Base-by-base conservation (phyloP, 176 grass and related monocot species). In the Avena insularis region DNA sequence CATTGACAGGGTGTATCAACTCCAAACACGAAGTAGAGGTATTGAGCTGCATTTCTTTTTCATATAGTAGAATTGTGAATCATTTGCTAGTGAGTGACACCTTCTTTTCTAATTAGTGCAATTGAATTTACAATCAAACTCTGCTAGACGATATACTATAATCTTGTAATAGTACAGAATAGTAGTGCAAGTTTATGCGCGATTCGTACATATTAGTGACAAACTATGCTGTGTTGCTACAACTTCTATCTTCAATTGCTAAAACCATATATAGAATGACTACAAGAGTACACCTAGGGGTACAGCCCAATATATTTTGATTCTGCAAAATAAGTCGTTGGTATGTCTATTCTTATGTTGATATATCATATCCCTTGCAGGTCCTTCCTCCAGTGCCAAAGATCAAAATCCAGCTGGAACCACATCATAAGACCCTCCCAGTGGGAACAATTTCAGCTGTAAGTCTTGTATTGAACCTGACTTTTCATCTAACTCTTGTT, bases 301-400 rank as follows among this genome's bases (percentile, higher is more conserved):
- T 78, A 9, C 21, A 47, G 14, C 4, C 9, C 33, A 29, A 5
- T 8, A 2, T 17, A 53, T 63, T 3, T 33, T 14, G 7, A 15
- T 48, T 70, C 58, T 56, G 1, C 19, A 25, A 8, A 29, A 5
- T 35, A 15, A 19, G 3, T 61, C 79, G 8, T 48, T 19, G 62
- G 21, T 47, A 23, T 88, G 29, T 46, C 11, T 79, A 29, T 79
- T 85, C 70, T 90, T 70, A 89, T 72, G 1, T 10, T 1, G 4
- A 68, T 36, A 70, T 81, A 16, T 55, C 27, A 76, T 55, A 87
- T 74, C 63, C 70, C 14, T 67, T 56, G 31, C 92, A 98, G 93
- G 59, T 81, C 64, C 96, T 94, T 89, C 90, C 91, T 75, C 86
- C 86, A 75, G 93, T 98, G 82, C 91, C 96, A 45, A 93, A 95